A percentile compares a stretch with the other conserved stretches of the same genome.
phyloP scores from a whole-genome alignment of 495 filamentous ascomycete species.

The Neurospora terricola region DNA sequence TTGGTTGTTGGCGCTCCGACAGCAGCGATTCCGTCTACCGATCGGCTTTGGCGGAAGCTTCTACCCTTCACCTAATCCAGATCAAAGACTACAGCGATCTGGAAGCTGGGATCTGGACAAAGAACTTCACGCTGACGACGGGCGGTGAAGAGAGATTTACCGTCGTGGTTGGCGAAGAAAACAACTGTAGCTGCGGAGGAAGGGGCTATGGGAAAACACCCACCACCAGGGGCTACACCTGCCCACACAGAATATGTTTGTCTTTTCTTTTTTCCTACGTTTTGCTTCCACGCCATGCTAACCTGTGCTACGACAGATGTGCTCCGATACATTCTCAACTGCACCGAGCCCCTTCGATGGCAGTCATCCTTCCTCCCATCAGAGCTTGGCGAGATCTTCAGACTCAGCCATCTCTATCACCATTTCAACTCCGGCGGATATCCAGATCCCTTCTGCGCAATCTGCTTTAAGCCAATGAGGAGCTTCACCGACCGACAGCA shows the following conservation, averaged over 20 bases:
- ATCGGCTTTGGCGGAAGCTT: not conserved
- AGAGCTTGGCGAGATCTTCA: not conserved
- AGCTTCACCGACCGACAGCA: not conserved
- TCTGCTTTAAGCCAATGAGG: not conserved
- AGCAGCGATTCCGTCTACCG: not conserved
- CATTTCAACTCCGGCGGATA: not conserved
- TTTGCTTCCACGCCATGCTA: too few relatives aligned
- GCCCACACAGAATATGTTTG: not conserved
- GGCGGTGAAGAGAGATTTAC: not conserved
- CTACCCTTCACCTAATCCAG: not conserved
- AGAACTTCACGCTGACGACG: not conserved
- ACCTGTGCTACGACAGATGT: too few relatives aligned
- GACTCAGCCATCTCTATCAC: not conserved
- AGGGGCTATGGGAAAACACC: not conserved
- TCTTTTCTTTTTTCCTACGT: too few relatives aligned
- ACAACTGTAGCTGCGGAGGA: not conserved
- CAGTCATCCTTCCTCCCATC: not conserved
- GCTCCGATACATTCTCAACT: not conserved
- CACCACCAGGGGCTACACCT: not conserved
- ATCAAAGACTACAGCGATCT: not conserved
- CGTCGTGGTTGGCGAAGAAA: accelerated
- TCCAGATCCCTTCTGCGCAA: not conserved
- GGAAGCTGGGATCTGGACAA: not conserved
- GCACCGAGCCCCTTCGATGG: not conserved
- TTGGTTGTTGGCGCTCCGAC: not conserved